Evolutionary conservation across 148 eudicot species (phyloP).

Genomic region (Rhododendron simsii): DNA sequence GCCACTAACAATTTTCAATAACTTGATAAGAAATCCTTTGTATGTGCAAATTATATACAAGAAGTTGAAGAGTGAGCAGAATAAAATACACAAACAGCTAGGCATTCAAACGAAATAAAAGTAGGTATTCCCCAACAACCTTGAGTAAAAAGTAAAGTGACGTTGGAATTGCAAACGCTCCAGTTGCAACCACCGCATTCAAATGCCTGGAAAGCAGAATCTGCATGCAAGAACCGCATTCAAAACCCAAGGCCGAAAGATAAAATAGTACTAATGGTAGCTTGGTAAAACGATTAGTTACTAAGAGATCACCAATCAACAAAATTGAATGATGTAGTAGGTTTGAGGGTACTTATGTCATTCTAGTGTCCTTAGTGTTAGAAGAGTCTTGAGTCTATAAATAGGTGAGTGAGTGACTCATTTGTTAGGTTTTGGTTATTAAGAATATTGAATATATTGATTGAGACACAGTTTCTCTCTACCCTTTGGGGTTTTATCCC

Average conservation of each 20-base stretch:
- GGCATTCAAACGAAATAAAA: background rate
- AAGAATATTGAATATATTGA: too few species aligned
- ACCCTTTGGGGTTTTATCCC: too few species aligned
- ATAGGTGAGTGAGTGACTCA: too few species aligned
- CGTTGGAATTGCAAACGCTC: conserved; percentile 76
- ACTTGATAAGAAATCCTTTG: background rate
- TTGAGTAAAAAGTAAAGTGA: conserved; percentile 71
- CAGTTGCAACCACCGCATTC: conserved; percentile 59
- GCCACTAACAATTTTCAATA: background rate
- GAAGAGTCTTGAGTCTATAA: too few species aligned
- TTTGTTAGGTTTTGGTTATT: too few species aligned
- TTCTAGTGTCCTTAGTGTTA: too few species aligned
- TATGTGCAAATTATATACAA: background rate
- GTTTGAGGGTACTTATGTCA: too few species aligned
- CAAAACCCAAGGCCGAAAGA: background rate
- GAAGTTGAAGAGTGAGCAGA: background rate
- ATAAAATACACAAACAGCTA: background rate
- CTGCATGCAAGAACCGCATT: conserved; percentile 42
- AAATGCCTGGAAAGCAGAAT: conserved; percentile 66
- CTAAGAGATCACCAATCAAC: background rate
- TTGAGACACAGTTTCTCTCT: too few species aligned
- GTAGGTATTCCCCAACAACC: conserved; percentile 29
- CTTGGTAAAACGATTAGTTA: background rate
- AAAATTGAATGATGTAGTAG: background rate
- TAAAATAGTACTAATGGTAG: background rate